Percentiles rank a stretch among this genome's conserved stretches.
Conservation (phyloP, 371 early-diverging fungal genomes). For the Mucor plumbeus region DNA sequence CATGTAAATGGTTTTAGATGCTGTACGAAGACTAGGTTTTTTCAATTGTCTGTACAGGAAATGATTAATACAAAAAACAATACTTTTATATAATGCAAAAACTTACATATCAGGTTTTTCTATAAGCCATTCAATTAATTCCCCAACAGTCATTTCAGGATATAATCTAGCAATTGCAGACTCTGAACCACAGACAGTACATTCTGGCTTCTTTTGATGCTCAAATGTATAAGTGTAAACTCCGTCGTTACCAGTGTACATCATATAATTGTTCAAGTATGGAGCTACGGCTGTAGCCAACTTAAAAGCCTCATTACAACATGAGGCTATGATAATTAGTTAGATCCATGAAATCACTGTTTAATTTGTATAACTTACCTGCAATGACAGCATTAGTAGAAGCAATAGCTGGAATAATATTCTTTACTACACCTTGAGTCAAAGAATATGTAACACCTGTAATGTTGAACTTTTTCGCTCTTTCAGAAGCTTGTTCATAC, state of each 20-base stretch:
- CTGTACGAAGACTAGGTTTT: slow-evolving; percentile 73
- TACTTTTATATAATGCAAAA: background rate
- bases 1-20: slow-evolving; percentile 75
- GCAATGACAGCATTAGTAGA: slow-evolving; percentile 99
- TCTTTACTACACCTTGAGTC: slow-evolving; percentile 94
- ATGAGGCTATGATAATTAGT: slow-evolving; percentile 65
- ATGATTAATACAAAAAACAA: background rate
- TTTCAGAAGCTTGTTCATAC: slow-evolving; percentile 70
- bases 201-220: slow-evolving; percentile 82
- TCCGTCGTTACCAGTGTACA: slow-evolving; percentile 92
- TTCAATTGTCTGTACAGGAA: slow-evolving; percentile 68
- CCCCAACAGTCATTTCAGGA: slow-evolving; percentile 59
- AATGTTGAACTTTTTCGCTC: slow-evolving; percentile 86
- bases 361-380: slow-evolving; percentile 51
- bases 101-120: slow-evolving; percentile 77
- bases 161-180: slow-evolving; percentile 47
- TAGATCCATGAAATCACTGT: background rate
- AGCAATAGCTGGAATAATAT: slow-evolving; percentile 99
- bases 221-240: slow-evolving; percentile 92
- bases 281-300: slow-evolving; percentile 79
- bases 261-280: slow-evolving; percentile 91
- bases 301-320: slow-evolving; percentile 95
- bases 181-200: slow-evolving; percentile 88
- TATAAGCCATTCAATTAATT: slow-evolving; percentile 75
- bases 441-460: slow-evolving; percentile 90